Evolutionary conservation across 208 protist genomes (phyloP).

Genomic region (Polymyxa betae): DNA sequence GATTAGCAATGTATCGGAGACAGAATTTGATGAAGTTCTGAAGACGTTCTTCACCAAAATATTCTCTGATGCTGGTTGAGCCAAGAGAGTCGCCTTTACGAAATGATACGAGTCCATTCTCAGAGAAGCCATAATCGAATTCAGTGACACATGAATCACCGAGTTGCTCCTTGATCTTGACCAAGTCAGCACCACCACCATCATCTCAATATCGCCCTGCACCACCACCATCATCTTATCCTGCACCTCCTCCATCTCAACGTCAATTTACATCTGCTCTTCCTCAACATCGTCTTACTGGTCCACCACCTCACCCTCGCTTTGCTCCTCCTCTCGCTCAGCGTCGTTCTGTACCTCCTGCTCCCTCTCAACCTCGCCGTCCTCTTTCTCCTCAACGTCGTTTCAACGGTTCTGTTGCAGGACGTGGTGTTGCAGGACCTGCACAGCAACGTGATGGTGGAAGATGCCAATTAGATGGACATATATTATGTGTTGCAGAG

Average conservation of each 20-base stretch:
- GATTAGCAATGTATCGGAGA: constrained; percentile 88
- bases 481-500: constrained; percentile 65
- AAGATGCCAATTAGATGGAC: too few species aligned
- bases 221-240: too few species aligned
- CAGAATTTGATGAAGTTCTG: constrained; percentile 91
- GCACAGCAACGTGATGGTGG: not conserved
- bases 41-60: constrained; percentile 86
- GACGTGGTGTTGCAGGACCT: not conserved
- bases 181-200: constrained; percentile 96
- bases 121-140: constrained; percentile 96
- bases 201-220: too few species aligned
- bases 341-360: too few species aligned
- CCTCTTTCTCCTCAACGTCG: too few species aligned
- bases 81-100: constrained; percentile 61
- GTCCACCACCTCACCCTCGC: too few species aligned
- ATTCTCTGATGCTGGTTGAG: not conserved
- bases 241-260: too few species aligned
- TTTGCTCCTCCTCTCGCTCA: too few species aligned
- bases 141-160: constrained; percentile 73
- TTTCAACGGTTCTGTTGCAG: not conserved
- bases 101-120: constrained; percentile 90
- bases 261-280: too few species aligned
- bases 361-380: too few species aligned
- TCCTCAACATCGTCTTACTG: too few species aligned
- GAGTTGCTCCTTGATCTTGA: constrained; percentile 80